Base-by-base conservation (phyloP, 805 yeast genomes). In the Schizosaccharomyces octosporus region DNA sequence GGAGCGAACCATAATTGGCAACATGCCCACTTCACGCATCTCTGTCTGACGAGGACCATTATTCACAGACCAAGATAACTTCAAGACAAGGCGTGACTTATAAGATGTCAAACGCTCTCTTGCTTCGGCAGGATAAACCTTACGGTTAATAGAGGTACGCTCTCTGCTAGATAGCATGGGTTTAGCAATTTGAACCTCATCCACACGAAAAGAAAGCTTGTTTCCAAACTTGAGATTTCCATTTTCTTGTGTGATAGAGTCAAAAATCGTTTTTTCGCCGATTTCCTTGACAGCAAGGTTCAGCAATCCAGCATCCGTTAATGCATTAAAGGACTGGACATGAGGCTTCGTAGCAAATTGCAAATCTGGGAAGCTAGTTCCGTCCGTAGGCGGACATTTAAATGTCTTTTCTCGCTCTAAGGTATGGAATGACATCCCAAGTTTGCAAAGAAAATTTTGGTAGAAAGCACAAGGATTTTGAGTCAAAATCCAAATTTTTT, bases 311-410 rank as follows among this genome's bases (percentile, higher is more conserved):
- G 95, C 95, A 63, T 86, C 95, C 29, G 95, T 85, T 62, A 93
- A 76, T 4, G 97, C 97, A 76, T 93, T 85, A 77, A 93, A 93
- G 1, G 97, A 90, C 7, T 95, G 97, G 62, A 93, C 80, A 71
- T 93, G 98, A 4, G 98, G 98, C 62, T 81, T 81, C 51, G 93
- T 93, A 17, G 98, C 97, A 64, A 87, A 95, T 63, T 79, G 79
- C 45, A 93, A 77, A 51, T 88, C 73, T 17, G 96, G 95, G 68
- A 75, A 90, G 6, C 86, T 86, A 39, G 87, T 77, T 70, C 84
- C 79, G 68, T 86, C 95, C 73, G 81, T 83, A 61, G 97, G 95
- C 59, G 98, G 98, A 70, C 86, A 82, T 67, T 79, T 79, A 74
- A 87, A 93, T 66, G 94, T 79, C 64, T 78, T 70, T 69, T 90